Evolutionary conservation across 106 monocot genomes (phyloP).

Genomic region (Chionographis japonica): DNA sequence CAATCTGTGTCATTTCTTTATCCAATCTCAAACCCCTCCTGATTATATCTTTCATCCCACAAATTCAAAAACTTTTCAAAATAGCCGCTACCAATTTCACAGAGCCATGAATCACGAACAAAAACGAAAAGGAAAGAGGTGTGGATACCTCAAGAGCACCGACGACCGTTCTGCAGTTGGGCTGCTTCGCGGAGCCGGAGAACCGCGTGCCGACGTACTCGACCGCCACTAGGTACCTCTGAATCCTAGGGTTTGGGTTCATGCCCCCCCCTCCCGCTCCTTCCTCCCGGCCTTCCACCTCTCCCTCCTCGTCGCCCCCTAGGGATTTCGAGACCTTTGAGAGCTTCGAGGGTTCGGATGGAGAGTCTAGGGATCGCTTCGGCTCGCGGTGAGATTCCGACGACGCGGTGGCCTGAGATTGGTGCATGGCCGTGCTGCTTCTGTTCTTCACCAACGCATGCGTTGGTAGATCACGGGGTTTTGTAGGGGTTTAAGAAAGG

Average conservation of each 20-base stretch:
- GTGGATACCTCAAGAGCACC: conserved; percentile 63
- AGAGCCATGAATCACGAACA: too few species aligned
- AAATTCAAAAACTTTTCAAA: too few species aligned
- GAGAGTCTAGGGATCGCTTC: conserved; percentile 23
- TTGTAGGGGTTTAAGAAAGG: too few species aligned
- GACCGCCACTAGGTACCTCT: conserved; percentile 84
- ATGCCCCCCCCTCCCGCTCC: conserved; percentile 8
- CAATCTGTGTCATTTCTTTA: too few species aligned
- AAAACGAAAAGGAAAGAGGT: background rate
- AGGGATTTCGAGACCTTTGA: conserved; percentile 25
- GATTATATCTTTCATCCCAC: too few species aligned
- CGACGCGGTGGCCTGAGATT: background rate
- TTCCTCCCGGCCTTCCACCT: conserved; percentile 1
- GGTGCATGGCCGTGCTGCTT: background rate
- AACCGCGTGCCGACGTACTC: conserved; percentile 90
- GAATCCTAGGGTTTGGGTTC: conserved; percentile 43
- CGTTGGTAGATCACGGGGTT: too few species aligned
- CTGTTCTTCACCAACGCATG: background rate
- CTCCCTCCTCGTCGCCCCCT: conserved; percentile 1
- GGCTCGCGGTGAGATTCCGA: conserved; percentile 4
- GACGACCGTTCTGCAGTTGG: conserved; percentile 50
- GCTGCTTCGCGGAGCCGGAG: conserved; percentile 69
- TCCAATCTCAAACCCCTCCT: too few species aligned
- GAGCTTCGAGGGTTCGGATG: conserved; percentile 25
- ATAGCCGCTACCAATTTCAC: too few species aligned